phyloP scores from a whole-genome alignment of 129 eudicot genomes.

The Lactuca sativa region DNA sequence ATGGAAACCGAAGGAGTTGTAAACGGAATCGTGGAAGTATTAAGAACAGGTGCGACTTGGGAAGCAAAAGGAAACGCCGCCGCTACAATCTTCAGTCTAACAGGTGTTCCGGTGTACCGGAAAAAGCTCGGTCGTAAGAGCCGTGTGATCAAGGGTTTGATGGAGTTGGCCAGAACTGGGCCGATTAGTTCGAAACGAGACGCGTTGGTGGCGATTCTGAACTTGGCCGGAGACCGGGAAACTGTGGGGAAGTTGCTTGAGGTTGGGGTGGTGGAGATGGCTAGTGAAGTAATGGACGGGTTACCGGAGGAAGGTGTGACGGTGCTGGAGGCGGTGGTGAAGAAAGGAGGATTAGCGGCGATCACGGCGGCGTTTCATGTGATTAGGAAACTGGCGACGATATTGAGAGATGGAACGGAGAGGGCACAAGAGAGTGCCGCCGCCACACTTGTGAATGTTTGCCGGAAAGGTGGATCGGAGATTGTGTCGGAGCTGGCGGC shows the following conservation, averaged over 20 bases:
- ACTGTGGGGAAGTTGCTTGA: constrained; percentile 68
- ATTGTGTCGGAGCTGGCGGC: constrained; percentile 74
- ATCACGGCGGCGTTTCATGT: constrained; percentile 48
- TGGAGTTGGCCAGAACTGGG: constrained; percentile 70
- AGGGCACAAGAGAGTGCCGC: constrained; percentile 82
- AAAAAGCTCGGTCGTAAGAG: constrained; percentile 65
- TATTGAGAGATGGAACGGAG: constrained; percentile 73
- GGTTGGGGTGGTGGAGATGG: constrained; percentile 78
- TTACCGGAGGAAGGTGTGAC: constrained; percentile 76
- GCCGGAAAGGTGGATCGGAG: constrained; percentile 80
- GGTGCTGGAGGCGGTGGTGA: constrained; percentile 78
- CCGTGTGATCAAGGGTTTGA: constrained; percentile 73
- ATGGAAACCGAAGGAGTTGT: constrained; percentile 81
- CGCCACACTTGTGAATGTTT: constrained; percentile 72
- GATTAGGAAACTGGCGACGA: constrained; percentile 42
- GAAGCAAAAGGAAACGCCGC: constrained; percentile 98
- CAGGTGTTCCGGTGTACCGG: constrained; percentile 57
- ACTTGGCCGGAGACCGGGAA: constrained; percentile 83
- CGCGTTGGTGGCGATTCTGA: constrained; percentile 85
- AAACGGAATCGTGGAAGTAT: constrained; percentile 67
- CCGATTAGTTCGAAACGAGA: constrained; percentile 64
- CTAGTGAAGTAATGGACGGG: constrained; percentile 53
- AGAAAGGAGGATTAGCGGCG: constrained; percentile 76
- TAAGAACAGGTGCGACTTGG: constrained; percentile 84
- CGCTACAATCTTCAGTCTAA: constrained; percentile 74